phyloP scores from a whole-genome alignment of 768 basidiomycete genomes.

The Lactarius tabidus region DNA sequence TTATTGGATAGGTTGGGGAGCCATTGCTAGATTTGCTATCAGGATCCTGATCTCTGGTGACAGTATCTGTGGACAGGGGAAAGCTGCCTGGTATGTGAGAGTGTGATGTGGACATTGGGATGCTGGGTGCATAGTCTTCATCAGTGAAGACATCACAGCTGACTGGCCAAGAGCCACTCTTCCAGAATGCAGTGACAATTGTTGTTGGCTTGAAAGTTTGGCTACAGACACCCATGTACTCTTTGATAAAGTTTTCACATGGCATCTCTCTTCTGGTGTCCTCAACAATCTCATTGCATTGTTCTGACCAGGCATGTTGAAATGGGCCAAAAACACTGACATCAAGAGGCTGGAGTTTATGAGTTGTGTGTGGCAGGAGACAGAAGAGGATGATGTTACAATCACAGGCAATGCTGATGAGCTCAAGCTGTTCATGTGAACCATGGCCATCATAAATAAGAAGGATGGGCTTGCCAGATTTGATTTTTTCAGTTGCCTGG shows the following conservation, averaged over 20 bases:
- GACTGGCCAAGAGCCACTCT: background rate
- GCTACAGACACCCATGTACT: background rate
- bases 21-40: too few species aligned
- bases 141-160: background rate
- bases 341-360: constrained; percentile 13
- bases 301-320: too few species aligned
- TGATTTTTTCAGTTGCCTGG: background rate
- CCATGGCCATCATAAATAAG: constrained; percentile 14
- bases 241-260: background rate
- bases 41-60: too few species aligned
- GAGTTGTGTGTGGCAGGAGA: too few species aligned
- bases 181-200: background rate
- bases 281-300: background rate
- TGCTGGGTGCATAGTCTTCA: background rate
- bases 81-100: background rate
- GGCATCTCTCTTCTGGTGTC: background rate
- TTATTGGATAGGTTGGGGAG: too few species aligned
- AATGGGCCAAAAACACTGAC: background rate
- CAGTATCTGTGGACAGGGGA: too few species aligned
- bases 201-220: background rate
- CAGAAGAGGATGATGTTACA: background rate
- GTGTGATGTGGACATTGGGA: background rate
- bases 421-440: background rate
- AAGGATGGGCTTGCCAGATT: background rate
- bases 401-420: too few species aligned